Evolutionary conservation across 2,329 filamentous ascomycete genomes (phyloP), one percentile per base, ranked within the genome.

Genomic region (Cladosporium cucumerinum): DNA sequence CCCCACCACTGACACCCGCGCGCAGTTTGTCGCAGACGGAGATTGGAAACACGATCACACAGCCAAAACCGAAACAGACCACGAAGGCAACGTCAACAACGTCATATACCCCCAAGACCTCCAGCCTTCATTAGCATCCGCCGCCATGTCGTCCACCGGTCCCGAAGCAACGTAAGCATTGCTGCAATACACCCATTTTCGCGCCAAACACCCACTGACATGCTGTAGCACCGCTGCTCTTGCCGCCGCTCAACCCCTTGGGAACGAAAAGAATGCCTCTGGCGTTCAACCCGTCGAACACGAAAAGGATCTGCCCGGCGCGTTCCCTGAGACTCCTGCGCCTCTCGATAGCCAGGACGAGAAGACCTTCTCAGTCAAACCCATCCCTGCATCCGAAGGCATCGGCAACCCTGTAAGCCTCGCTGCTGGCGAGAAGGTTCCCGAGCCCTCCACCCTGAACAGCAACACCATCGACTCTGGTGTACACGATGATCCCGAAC

Each of bases 11-110:
- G 62, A 64, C 62, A 46, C n/a, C 46, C 48, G 16, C 48, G 18
- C 48, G 36, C 77, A 97, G 94, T 99, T 97, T 78, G 91, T 99
- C 72, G 94, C 97, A 70, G 92, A 99, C 85, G 92, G 91, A 71
- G 86, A 86, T 72, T 99, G 95, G 95, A 88, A 87, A 59, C 90
- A 88, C 77, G 93, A 97, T 79, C 87, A 89, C 72, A 87, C 87
- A 66, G 90, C 89, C 49, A 90, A 91, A 66, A 89, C 90, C 79
- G 93, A 97, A 80, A 86, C 87, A 74, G 94, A 97, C 82, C 85
- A 86, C 69, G 84, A 88, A 73, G 90, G 91, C 73, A 97, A 94
- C 84, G 83, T 93, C 73, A 98, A 98, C 85, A 98, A 98, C 86
- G 87, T 97, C 69, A 85, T 99, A 65, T 85, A 86, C 48, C 87